phyloP scores from a whole-genome alignment of 2,329 filamentous ascomycete genomes.

The Canariomyces notabilis region DNA sequence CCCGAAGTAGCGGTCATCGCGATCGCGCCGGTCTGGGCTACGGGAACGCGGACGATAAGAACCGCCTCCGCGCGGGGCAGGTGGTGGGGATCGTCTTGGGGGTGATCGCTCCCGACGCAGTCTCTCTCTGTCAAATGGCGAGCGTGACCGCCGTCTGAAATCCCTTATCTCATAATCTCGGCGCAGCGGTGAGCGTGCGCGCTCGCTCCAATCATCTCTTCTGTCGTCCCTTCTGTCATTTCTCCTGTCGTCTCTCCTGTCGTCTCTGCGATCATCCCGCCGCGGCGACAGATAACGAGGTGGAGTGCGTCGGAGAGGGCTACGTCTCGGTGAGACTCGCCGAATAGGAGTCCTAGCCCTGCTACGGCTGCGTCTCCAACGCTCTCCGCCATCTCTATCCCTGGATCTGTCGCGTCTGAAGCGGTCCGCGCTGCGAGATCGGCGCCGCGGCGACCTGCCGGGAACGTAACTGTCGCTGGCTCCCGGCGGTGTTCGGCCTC shows the following conservation, averaged over 20 bases:
- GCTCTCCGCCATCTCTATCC: slow-evolving; percentile 35
- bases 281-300: slow-evolving; percentile 36
- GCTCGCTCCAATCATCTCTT: slow-evolving; percentile 27
- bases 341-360: slow-evolving; percentile 33
- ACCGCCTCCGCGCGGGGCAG: slow-evolving; percentile 34
- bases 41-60: slow-evolving; percentile 51
- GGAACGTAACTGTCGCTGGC: slow-evolving; percentile 40
- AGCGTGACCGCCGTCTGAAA: slow-evolving; percentile 49
- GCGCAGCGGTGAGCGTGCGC: slow-evolving; percentile 35
- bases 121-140: slow-evolving; percentile 46
- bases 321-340: slow-evolving; percentile 31
- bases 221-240: slow-evolving; percentile 13
- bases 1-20: slow-evolving; percentile 37
- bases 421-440: slow-evolving; percentile 39
- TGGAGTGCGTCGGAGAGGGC: slow-evolving; percentile 32
- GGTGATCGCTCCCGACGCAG: slow-evolving; percentile 35
- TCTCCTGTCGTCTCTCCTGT: slow-evolving; percentile 1
- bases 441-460: slow-evolving; percentile 37
- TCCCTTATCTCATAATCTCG: slow-evolving; percentile 37
- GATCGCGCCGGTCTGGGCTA: slow-evolving; percentile 44
- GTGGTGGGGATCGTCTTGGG: slow-evolving; percentile 36
- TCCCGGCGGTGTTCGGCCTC: slow-evolving; percentile 27
- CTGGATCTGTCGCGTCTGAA: slow-evolving; percentile 27
- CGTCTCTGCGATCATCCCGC: slow-evolving; percentile 32
- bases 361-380: slow-evolving; percentile 37